A percentile compares a stretch with the other conserved stretches of the same genome.
phyloP scores from a whole-genome alignment of 2,329 filamentous ascomycete genomes.

The Xylariales sp. region DNA sequence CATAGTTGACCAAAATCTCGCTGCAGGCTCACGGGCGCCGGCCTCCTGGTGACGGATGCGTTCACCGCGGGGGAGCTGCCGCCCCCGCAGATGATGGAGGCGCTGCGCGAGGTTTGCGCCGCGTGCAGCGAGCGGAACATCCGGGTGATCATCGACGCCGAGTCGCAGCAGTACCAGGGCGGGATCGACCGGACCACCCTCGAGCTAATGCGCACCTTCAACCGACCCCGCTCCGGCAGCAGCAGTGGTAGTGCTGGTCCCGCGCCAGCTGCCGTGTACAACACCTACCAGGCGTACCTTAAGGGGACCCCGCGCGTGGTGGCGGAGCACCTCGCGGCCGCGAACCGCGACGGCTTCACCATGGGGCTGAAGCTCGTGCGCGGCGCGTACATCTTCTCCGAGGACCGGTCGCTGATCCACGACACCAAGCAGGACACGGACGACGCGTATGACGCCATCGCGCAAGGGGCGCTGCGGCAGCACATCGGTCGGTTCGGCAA shows the following conservation, averaged over 20 bases:
- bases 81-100: constrained; percentile 36
- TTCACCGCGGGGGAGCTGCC: constrained; percentile 22
- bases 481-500: constrained; percentile 40
- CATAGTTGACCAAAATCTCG: no score
- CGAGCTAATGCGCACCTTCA: constrained; percentile 32
- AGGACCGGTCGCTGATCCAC: constrained; percentile 45
- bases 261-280: constrained; percentile 38
- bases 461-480: constrained; percentile 29
- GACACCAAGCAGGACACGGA: constrained; percentile 50
- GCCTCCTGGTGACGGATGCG: neutral
- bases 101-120: constrained; percentile 33
- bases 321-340: constrained; percentile 37
- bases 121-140: constrained; percentile 32
- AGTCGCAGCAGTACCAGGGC: constrained; percentile 38
- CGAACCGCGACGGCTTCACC: constrained; percentile 41
- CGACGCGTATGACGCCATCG: constrained; percentile 43
- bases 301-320: constrained; percentile 39
- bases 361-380: constrained; percentile 54
- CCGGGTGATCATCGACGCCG: constrained; percentile 41
- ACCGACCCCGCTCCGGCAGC: constrained; percentile 28
- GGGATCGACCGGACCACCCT: constrained; percentile 29
- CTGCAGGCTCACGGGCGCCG: constrained; percentile 5
- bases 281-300: constrained; percentile 55
- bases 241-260: no score
- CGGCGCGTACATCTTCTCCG: constrained; percentile 49